Conservation (phyloP, 768 basidiomycete species). For the Multifurca ochricompacta region DNA sequence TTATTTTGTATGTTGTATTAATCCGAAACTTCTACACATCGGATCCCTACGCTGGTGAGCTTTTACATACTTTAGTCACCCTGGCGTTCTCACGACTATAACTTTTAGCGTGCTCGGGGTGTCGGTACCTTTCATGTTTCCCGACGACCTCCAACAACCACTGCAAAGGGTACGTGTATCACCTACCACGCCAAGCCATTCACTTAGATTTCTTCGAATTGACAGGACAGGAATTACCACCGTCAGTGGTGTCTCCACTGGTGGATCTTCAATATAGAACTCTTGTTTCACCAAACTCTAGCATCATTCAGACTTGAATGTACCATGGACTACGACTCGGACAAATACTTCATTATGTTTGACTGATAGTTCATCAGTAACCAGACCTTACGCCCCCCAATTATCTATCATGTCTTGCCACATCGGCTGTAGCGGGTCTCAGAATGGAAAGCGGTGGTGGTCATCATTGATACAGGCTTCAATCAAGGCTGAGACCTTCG, state of each 20-base stretch:
- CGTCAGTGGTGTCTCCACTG: not conserved
- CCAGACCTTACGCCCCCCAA: not conserved
- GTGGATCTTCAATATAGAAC: conserved; percentile 1
- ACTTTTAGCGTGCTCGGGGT: conserved; percentile 70
- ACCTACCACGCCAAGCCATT: not conserved
- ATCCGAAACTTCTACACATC: conserved; percentile 84
- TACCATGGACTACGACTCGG: not conserved
- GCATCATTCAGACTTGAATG: not conserved
- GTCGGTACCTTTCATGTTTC: conserved; percentile 85
- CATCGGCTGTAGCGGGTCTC: not conserved
- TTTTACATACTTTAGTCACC: conserved; percentile 1
- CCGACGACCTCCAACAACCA: conserved; percentile 66
- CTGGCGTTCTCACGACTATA: not conserved
- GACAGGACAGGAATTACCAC: conserved; percentile 12
- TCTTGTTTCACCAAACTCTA: not conserved
- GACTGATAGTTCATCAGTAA: not conserved
- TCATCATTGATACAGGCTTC: not conserved
- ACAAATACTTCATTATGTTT: not conserved
- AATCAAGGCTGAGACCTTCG: conserved; percentile 29
- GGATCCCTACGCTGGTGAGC: conserved; percentile 74
- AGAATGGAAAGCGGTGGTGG: not conserved
- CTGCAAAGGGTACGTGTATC: conserved; percentile 42
- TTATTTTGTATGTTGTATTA: conserved; percentile 78
- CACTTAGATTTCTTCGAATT: not conserved
- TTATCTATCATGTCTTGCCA: not conserved